Percentiles rank a stretch among this genome's conserved stretches.
Evolutionary conservation across 2,329 filamentous ascomycete genomes (phyloP).

Genomic region (Ascochyta rabiei): DNA sequence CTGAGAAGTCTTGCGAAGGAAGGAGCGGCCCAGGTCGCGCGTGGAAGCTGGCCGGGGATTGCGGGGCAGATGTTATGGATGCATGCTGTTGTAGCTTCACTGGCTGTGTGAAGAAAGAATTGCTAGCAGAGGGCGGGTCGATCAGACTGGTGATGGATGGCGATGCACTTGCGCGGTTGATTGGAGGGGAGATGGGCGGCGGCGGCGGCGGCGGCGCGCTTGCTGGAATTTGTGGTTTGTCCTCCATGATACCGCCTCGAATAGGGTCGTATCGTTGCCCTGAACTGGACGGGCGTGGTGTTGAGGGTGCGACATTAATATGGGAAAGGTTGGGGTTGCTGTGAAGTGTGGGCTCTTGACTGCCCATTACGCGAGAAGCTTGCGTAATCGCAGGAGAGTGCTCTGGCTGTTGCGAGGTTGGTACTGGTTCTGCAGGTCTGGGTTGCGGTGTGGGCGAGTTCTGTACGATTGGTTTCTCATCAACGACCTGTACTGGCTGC

Average conservation of each 20-base stretch:
- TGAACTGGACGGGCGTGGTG: conserved; percentile 64
- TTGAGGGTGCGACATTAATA: conserved; percentile 54
- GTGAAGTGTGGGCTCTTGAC: conserved; percentile 47
- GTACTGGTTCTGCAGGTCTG: conserved; percentile 35
- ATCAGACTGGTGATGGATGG: conserved; percentile 92
- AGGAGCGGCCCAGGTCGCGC: conserved; percentile 36
- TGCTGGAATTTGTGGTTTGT: conserved; percentile 50
- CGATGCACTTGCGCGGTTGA: conserved; percentile 81
- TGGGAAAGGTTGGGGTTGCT: conserved; percentile 46
- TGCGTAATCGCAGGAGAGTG: conserved; percentile 34
- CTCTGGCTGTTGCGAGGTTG: conserved; percentile 31
- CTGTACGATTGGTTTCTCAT: conserved; percentile 34
- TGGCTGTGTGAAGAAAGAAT: conserved; percentile 43
- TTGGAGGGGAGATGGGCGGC: conserved; percentile 55
- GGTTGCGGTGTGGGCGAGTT: conserved; percentile 37
- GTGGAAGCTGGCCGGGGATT: conserved; percentile 45
- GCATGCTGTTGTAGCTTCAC: conserved; percentile 42
- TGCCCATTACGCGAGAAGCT: conserved; percentile 45
- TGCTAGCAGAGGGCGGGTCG: conserved; percentile 64
- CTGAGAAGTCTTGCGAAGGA: conserved; percentile 36
- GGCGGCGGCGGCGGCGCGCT: conserved; percentile 55
- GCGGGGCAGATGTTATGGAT: conserved; percentile 49
- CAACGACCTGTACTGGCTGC: conserved; percentile 29
- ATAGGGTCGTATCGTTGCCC: conserved; percentile 91
- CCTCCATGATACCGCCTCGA: conserved; percentile 63